phyloP scores from a whole-genome alignment of 257 asterid genomes.

The Pogostemon cablin region DNA sequence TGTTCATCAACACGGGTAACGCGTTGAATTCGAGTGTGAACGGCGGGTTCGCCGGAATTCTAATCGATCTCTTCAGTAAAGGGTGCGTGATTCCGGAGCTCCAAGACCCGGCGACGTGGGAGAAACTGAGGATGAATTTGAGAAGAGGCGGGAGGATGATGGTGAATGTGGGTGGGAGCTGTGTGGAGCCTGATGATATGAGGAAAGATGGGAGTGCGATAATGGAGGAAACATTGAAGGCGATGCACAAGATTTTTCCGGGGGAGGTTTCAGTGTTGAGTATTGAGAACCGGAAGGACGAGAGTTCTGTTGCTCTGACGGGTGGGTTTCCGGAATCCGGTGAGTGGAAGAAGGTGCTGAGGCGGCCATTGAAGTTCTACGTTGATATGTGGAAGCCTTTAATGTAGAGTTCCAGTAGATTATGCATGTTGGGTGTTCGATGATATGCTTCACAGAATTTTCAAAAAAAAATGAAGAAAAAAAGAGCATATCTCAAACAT shows the following conservation, averaged over 20 bases:
- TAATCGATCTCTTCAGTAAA: constrained; percentile 67
- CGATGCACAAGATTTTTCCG: constrained; percentile 54
- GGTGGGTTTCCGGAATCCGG: constrained; percentile 62
- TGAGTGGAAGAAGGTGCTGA: constrained; percentile 62
- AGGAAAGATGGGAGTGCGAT: constrained; percentile 67
- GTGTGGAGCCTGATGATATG: constrained; percentile 85
- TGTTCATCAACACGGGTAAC: constrained; percentile 61
- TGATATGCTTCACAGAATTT: constrained; percentile 20
- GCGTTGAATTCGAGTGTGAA: constrained; percentile 52
- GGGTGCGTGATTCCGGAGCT: constrained; percentile 82
- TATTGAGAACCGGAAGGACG: constrained; percentile 62
- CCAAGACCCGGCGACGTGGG: constrained; percentile 72
- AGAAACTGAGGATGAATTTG: constrained; percentile 51
- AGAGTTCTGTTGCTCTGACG: constrained; percentile 72
- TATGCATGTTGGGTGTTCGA: constrained; percentile 35
- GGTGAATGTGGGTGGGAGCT: constrained; percentile 95
- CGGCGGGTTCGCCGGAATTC: constrained; percentile 70
- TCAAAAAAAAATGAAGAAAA: too few species aligned
- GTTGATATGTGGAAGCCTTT: constrained; percentile 68
- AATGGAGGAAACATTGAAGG: constrained; percentile 80
- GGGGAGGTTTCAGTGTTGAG: constrained; percentile 53
- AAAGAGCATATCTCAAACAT: too few species aligned
- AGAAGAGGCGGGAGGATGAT: constrained; percentile 74
- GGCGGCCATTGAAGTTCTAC: constrained; percentile 59
- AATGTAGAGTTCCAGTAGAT: too few species aligned